Base-by-base conservation (phyloP, 2,329 filamentous ascomycete genomes). In the Alternaria rosae region DNA sequence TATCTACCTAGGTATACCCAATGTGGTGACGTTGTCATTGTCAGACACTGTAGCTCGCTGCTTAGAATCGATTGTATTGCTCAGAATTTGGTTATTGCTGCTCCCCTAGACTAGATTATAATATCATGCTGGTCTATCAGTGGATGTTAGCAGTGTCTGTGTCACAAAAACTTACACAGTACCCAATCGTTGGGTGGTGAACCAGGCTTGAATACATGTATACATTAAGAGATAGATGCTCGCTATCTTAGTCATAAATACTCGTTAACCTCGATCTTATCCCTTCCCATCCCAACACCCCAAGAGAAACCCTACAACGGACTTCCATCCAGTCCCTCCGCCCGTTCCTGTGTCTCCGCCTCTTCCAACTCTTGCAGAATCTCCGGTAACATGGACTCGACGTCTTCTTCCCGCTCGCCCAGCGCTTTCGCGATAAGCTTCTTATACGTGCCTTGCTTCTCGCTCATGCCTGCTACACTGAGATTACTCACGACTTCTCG, bases 381-480 rank as follows among this genome's bases (percentile, higher is more conserved):
- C 58, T 85, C 83, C 1, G 82, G 82, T 70, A 85, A 66, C 80
- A 85, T 89, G 45, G 84, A 82, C 75, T 93, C 91, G 35, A 93
- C 85, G 66, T 87, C 89, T 67, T 91, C 89, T 59, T 91, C 89
- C 68, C 87, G 85, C 15, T 89, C 85, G 25, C 89, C 89, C 26
- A 93, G 82, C 61, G 91, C 92, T 62, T 86, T 86, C 61, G 87
- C 87, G 30, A 93, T 86, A 28, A 93, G 83, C 57, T 86, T 86
- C 64, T 90, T 85, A 77, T 94, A 94, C 76, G 89, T 88, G 69
- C 89, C 89, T 67, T 91, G 91, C 75, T 89, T 89, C 76, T 92
- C 90, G 35, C 89, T 88, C 38, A 90, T 88, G 43, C 91, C 91
- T 11, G 91, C 89, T 65, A 89, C 85, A 45, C 87, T 87, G 47